These are phyloP conservation scores for Gonium pectorale DNA, from an alignment of 139 green algal species.

Conservation along the genomic window DNA sequence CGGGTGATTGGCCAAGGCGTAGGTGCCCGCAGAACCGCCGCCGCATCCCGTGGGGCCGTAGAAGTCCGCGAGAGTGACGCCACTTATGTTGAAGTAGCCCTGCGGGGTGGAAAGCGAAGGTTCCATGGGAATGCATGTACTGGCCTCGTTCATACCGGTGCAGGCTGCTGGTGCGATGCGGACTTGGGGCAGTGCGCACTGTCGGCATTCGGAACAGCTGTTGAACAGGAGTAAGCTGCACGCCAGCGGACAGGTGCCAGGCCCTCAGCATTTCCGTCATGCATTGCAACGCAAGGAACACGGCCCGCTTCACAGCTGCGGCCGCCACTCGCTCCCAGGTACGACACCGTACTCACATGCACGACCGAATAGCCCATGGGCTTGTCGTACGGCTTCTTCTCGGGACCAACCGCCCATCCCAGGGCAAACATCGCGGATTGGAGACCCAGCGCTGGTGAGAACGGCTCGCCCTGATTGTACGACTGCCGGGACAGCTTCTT, in stretches of 20 bases:
- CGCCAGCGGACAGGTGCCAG: too few species aligned
- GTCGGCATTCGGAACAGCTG: too few species aligned
- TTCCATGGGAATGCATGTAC: too few species aligned
- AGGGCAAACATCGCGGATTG: conserved; percentile 57
- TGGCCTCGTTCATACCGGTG: too few species aligned
- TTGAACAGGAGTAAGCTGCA: too few species aligned
- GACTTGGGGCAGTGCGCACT: too few species aligned
- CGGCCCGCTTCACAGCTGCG: too few species aligned
- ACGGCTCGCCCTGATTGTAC: conserved; percentile 56
- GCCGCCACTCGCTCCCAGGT: too few species aligned
- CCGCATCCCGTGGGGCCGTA: conserved; percentile 41
- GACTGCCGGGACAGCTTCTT: conserved; percentile 49
- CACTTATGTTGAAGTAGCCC: conserved; percentile 48
- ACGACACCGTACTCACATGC: conserved; percentile 19
- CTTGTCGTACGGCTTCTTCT: conserved; percentile 69
- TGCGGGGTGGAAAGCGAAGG: background rate
- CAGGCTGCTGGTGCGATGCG: too few species aligned
- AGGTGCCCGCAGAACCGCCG: conserved; percentile 11
- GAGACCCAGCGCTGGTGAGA: conserved; percentile 47
- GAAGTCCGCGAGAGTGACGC: conserved; percentile 63
- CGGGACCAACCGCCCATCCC: conserved; percentile 58
- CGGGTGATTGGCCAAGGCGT: conserved; percentile 65
- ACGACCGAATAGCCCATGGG: conserved; percentile 60
- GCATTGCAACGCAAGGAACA: too few species aligned
- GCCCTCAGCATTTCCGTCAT: too few species aligned